Percentiles rank a stretch among this genome's conserved stretches.
Evolutionary conservation across 805 yeast species (phyloP).

Genomic region (Metschnikowia bowlesiae): DNA sequence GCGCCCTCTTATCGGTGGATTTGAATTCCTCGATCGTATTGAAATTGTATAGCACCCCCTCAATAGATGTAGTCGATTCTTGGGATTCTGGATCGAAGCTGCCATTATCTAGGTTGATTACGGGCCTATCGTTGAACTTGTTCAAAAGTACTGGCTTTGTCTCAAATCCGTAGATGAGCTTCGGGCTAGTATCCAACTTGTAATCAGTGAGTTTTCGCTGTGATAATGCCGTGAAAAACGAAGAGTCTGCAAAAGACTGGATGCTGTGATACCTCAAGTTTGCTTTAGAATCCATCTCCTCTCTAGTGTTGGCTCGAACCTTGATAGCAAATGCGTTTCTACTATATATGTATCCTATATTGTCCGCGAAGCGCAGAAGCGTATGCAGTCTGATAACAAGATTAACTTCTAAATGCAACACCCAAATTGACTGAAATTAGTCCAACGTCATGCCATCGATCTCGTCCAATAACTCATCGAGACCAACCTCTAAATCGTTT

Average conservation of each 20-base stretch:
- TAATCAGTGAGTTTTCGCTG: constrained; percentile 68
- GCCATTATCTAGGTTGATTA: constrained; percentile 30
- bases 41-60: constrained; percentile 48
- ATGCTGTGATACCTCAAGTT: constrained; percentile 43
- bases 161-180: constrained; percentile 42
- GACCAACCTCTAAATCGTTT: constrained; percentile 82
- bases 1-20: constrained; percentile 53
- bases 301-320: not conserved
- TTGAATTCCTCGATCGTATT: constrained; percentile 89
- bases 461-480: constrained; percentile 92
- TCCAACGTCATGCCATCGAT: constrained; percentile 89
- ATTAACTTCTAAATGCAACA: not conserved
- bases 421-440: constrained; percentile 26
- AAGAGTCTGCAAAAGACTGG: constrained; percentile 76
- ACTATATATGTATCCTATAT: not conserved
- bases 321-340: too few relatives aligned
- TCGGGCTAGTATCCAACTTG: constrained; percentile 53
- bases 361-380: not conserved
- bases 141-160: constrained; percentile 31
- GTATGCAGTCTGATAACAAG: constrained; percentile 3
- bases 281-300: not conserved
- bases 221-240: constrained; percentile 77
- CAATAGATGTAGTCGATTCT: constrained; percentile 6
- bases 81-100: constrained; percentile 23
- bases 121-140: constrained; percentile 34